Evolutionary conservation across 2,329 filamentous ascomycete genomes (phyloP).

Genomic region (Sporothrix variecibatus): DNA sequence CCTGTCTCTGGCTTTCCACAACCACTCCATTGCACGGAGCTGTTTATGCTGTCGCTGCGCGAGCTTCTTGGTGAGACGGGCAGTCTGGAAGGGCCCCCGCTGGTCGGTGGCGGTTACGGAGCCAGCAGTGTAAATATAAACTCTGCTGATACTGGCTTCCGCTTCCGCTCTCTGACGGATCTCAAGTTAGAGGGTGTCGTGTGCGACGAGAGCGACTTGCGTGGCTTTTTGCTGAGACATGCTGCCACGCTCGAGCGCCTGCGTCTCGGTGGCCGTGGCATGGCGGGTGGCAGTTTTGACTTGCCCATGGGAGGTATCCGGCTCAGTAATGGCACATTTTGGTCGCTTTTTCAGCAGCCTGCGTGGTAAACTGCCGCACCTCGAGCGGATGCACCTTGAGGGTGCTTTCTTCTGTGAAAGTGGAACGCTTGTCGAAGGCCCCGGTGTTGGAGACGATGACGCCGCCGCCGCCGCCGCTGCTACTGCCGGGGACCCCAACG

Average conservation of each 20-base stretch:
- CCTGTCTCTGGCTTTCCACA: constrained; percentile 47
- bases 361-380: constrained; percentile 39
- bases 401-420: constrained; percentile 48
- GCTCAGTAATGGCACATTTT: constrained; percentile 48
- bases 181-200: constrained; percentile 48
- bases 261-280: constrained; percentile 48
- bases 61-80: constrained; percentile 36
- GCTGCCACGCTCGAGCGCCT: constrained; percentile 43
- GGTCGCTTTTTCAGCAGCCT: constrained; percentile 46
- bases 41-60: constrained; percentile 45
- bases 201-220: constrained; percentile 48
- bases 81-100: constrained; percentile 21
- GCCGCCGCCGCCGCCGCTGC: not conserved
- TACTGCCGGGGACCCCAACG: not conserved
- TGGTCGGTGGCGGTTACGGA: not conserved
- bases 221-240: constrained; percentile 46
- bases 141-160: constrained; percentile 36
- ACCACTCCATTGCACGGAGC: constrained; percentile 44
- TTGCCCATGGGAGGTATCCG: constrained; percentile 47
- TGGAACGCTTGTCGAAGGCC: not conserved
- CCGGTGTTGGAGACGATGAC: not conserved
- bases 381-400: constrained; percentile 48
- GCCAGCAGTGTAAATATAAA: no score
- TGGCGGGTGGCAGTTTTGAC: constrained; percentile 36
- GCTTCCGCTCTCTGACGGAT: constrained; percentile 43